A percentile compares a stretch with the other conserved stretches of the same genome.
phyloP scores from a whole-genome alignment of 2,329 filamentous ascomycete genomes.

The Scedosporium dehoogii region DNA sequence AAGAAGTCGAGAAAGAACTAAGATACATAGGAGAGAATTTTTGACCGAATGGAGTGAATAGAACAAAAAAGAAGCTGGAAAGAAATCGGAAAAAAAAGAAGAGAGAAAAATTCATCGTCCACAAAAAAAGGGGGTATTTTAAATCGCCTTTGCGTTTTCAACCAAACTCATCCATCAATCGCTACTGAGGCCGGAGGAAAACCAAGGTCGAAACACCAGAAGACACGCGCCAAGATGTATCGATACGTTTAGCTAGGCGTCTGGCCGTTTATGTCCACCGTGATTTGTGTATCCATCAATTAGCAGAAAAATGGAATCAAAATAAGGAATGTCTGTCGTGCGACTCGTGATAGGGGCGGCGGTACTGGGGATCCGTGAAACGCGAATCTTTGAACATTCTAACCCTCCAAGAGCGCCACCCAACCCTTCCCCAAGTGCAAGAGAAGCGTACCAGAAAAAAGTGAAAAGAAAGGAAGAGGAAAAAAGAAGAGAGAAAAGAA shows the following conservation, averaged over 20 bases:
- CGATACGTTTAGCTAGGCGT: background rate
- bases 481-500: slow-evolving; percentile 1
- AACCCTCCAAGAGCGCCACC: background rate
- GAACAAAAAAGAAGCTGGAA: background rate
- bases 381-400: background rate
- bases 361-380: background rate
- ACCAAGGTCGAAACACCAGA: background rate
- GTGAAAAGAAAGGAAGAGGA: background rate
- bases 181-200: background rate
- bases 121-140: slow-evolving; percentile 3
- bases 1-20: background rate
- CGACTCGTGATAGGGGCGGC: slow-evolving; percentile 4
- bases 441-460: too few relatives aligned
- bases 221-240: slow-evolving; percentile 1
- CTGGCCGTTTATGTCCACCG: background rate
- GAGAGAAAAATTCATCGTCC: slow-evolving; percentile 2
- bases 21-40: slow-evolving; percentile 2
- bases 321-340: slow-evolving; percentile 9
- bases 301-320: slow-evolving; percentile 14
- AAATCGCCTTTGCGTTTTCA: background rate
- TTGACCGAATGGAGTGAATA: background rate
- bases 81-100: background rate
- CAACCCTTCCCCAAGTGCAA: background rate
- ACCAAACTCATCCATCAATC: slow-evolving; percentile 5
- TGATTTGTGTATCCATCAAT: slow-evolving; percentile 8